Evolutionary conservation across 805 yeast species (phyloP).

Genomic region (Candida alai): DNA sequence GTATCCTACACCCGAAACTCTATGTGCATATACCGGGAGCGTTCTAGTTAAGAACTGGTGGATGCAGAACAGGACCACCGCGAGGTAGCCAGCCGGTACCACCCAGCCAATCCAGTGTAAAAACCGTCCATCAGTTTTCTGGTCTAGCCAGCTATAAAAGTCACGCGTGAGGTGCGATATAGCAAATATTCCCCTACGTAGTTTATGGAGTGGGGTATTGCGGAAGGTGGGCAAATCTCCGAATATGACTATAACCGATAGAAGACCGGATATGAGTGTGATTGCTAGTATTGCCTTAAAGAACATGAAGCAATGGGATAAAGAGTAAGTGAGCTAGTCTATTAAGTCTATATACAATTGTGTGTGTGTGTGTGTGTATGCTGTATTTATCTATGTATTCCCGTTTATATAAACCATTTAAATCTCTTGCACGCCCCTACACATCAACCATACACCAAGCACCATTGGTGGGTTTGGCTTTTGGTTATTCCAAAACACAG

Average conservation of each 20-base stretch:
- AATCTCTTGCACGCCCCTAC: too few relatives aligned
- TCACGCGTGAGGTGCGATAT: conserved; percentile 1
- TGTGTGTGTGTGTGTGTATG: too few relatives aligned
- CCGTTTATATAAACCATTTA: too few relatives aligned
- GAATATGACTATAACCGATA: conserved; percentile 35
- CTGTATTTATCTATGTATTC: too few relatives aligned
- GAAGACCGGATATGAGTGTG: conserved; percentile 9
- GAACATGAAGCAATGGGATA: too few relatives aligned
- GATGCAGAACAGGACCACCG: conserved; percentile 32
- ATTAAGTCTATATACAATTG: too few relatives aligned
- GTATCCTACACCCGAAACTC: too few relatives aligned
- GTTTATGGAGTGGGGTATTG: conserved; percentile 29
- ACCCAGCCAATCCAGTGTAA: conserved; percentile 34
- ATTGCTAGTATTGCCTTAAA: conserved; percentile 6
- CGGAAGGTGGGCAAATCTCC: conserved; percentile 46
- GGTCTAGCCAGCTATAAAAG: conserved; percentile 7
- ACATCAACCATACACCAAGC: too few relatives aligned
- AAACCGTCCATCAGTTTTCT: conserved; percentile 7
- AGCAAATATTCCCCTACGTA: conserved; percentile 10
- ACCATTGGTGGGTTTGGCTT: too few relatives aligned
- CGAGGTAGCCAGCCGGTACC: conserved; percentile 41
- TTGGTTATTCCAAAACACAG: too few relatives aligned
- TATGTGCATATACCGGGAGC: conserved; percentile 11
- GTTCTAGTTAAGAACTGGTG: conserved; percentile 29
- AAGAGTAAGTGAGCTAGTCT: too few relatives aligned